Base-by-base conservation (phyloP, 768 basidiomycete genomes). In the Kwoniella botswanensis region DNA sequence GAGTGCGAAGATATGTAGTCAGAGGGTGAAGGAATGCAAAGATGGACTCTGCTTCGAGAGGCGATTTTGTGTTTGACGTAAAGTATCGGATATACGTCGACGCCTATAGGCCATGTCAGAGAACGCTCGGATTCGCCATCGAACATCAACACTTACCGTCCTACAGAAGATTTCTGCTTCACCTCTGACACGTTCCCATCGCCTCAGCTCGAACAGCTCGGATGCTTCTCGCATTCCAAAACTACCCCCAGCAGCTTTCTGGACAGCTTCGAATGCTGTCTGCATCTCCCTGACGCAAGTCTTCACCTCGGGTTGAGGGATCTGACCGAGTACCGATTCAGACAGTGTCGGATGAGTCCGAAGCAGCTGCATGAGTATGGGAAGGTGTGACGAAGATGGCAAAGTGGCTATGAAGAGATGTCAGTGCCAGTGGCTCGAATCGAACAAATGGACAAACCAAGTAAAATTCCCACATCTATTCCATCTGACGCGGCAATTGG, bases 381-480 rank as follows among this genome's bases (percentile, higher is more conserved):
- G 69, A 1, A 81, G 72, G 63, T 81, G 78, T 18, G 74, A 65
- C 0, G 76, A 69, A 3, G 78, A 55, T 2, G 80, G 80, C 15
- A 81, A 50, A n/a, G 78, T 65, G 6, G 78, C 80, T 81, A 50
- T 11, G 3, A 12, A 50, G 10, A 63, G 11, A 35, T 50, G 46
- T 50, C 46, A 50, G 29, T 44, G 15, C 55, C 29, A 29, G 15
- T 12, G 24, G 43, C 54, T 24, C 6, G 62, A 41, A 29, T 6
- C n/a, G 3, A 13, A 62, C 1, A 12, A n/a, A 12, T 2, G 21
- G 53, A 74, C 78, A 56, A 57, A 81, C 80, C 76, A 2, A 81
- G 72, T 63, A 81, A 58, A 13, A 81, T 63, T 5, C 80, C 80
- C 4, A 76, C 60, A 66, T 81, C 80, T 2, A 77, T n/a, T 43